A percentile compares a stretch with the other conserved stretches of the same genome.
These are phyloP conservation scores for Patellaria atrata DNA, from an alignment of 495 filamentous ascomycete genomes.

Conservation along the genomic window DNA sequence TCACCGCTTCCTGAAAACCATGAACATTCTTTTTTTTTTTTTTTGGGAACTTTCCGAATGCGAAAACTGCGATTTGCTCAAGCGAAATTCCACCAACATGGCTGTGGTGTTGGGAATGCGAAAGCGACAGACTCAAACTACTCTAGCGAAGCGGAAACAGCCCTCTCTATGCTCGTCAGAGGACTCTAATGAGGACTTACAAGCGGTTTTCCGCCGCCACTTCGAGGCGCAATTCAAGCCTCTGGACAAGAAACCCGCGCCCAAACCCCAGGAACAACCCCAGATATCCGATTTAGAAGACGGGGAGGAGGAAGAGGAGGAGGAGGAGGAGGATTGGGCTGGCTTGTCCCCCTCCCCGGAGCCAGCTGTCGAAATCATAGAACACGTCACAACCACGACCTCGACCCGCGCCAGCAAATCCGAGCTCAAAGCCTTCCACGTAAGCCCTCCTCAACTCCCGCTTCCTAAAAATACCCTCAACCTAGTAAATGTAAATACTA, in stretches of 20 bases:
- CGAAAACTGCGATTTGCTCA: too few relatives aligned
- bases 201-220: conserved; percentile 56
- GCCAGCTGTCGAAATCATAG: conserved; percentile 45
- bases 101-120: too few relatives aligned
- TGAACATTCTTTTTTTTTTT: too few relatives aligned
- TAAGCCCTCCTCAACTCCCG: conserved; percentile 24
- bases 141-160: too few relatives aligned
- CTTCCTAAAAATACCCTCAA: background rate
- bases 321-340: conserved; percentile 43
- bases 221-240: conserved; percentile 84
- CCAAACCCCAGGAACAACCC: conserved; percentile 9
- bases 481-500: conserved; percentile 4
- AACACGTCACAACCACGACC: conserved; percentile 35
- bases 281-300: conserved; percentile 18
- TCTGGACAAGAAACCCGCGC: conserved; percentile 30
- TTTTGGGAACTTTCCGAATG: too few relatives aligned
- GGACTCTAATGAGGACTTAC: conserved; percentile 18
- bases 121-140: background rate
- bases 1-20: too few relatives aligned
- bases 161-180: conserved; percentile 3
- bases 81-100: too few relatives aligned
- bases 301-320: conserved; percentile 23
- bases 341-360: conserved; percentile 43
- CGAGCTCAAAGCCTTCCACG: conserved; percentile 68
- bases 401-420: conserved; percentile 31